phyloP scores from a whole-genome alignment of 73 alveolate genomes.

The Paramecium biaurelia region DNA sequence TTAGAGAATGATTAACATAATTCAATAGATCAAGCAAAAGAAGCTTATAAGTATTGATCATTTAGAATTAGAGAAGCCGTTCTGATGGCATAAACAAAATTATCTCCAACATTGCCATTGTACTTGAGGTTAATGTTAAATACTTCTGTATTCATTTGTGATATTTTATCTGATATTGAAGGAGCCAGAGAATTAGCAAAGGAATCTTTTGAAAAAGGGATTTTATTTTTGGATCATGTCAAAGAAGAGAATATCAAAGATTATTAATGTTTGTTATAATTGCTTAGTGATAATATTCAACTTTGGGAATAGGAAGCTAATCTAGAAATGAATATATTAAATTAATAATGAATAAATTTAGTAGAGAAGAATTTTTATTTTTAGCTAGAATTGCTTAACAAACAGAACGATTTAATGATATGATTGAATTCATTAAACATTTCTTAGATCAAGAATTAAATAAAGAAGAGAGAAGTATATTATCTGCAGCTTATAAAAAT shows the following conservation, averaged over 20 bases:
- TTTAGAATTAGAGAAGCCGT: conserved; percentile 71
- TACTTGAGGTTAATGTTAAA: conserved; percentile 88
- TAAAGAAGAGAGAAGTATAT: conserved; percentile 85
- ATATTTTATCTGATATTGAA: conserved; percentile 75
- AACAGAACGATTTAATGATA: conserved; percentile 84
- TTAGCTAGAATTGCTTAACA: conserved; percentile 79
- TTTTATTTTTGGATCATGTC: conserved; percentile 81
- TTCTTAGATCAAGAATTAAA: conserved; percentile 74
- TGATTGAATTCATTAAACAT: conserved; percentile 79
- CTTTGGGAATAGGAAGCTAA: neutral
- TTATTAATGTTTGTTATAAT: conserved; percentile 80
- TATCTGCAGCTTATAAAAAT: conserved; percentile 89
- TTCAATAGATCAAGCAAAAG: conserved; percentile 79
- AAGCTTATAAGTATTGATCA: conserved; percentile 75
- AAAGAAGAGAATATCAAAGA: conserved; percentile 93
- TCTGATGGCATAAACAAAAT: conserved; percentile 72
- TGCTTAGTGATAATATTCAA: conserved; percentile 84
- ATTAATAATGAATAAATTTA: conserved; percentile 56
- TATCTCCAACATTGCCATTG: conserved; percentile 90
- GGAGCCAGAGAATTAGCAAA: conserved; percentile 87
- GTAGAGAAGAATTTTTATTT: conserved; percentile 74
- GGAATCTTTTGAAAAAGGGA: conserved; percentile 83
- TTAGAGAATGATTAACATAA: conserved; percentile 79
- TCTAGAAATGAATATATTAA: neutral
- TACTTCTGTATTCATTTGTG: conserved; percentile 91